Evolutionary conservation across 2,329 filamentous ascomycete genomes (phyloP).

Genomic region (Coleophoma eucalyptorum): DNA sequence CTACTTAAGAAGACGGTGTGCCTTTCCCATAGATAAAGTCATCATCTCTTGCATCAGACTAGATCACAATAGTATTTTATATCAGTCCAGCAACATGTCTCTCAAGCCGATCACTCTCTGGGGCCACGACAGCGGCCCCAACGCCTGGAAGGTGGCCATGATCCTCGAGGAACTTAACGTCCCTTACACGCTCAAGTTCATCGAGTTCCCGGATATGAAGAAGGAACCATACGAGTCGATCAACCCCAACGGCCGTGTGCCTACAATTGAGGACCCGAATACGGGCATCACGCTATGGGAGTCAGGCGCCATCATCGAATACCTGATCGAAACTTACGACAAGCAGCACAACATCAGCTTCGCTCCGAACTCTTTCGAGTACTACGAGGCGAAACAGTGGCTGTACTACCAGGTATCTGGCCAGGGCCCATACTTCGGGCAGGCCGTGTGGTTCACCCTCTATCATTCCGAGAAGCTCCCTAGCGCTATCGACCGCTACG

Average conservation of each 20-base stretch:
- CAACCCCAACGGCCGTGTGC: constrained; percentile 27
- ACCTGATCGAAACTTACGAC: constrained; percentile 37
- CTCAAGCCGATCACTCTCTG: constrained; percentile 5
- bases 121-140: constrained; percentile 17
- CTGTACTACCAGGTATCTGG: constrained; percentile 34
- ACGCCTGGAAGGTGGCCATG: constrained; percentile 35
- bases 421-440: constrained; percentile 37
- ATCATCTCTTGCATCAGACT: constrained; percentile 5
- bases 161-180: constrained; percentile 39
- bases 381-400: constrained; percentile 31
- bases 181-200: constrained; percentile 31
- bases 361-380: constrained; percentile 21
- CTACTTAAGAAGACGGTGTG: constrained; percentile 7
- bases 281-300: constrained; percentile 41
- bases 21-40: constrained; percentile 2
- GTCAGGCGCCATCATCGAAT: constrained; percentile 40
- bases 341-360: constrained; percentile 32
- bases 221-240: constrained; percentile 28
- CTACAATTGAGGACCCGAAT: constrained; percentile 32
- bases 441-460: constrained; percentile 27
- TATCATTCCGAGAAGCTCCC: constrained; percentile 35
- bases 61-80: constrained; percentile 3
- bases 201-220: constrained; percentile 35
- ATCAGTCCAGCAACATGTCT: constrained; percentile 4
- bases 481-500: constrained; percentile 39